Evolutionary conservation across 2,329 filamentous ascomycete genomes (phyloP), one percentile per base, ranked within the genome.

Genomic region (Colletotrichum kahawae): DNA sequence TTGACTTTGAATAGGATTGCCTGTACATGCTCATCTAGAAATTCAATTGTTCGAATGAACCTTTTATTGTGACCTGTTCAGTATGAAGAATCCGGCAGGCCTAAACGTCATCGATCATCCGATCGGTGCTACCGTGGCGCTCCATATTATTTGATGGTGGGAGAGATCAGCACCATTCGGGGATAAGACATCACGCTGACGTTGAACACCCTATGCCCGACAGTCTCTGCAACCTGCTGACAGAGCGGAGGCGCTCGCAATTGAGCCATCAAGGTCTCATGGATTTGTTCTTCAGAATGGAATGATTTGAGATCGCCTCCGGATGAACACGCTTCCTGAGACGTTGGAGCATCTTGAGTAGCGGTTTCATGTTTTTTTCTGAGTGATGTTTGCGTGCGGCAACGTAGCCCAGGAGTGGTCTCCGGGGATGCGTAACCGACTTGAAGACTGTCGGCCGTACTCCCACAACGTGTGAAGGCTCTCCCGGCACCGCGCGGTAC

Each of bases 51-150:
- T 21, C 18, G 27, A n/a, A 31, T 7, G 29, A 33, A n/a, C 27
- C 13, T 56, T 27, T 21, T 31, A 27, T 12, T 21, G n/a, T 21
- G n/a, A 51, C n/a, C 43, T 21, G n/a, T 51, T 51, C n/a, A 21
- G 6, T 27, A 48, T 62, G 8, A 33, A 31, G 8, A 16, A 6
- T n/a, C 36, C 27, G 12, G 24, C 43, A 7, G 48, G 48, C 5
- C 10, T 10, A 9, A 34, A 67, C 68, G 72, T 75, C 72, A 72
- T 75, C 64, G 72, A 75, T 72, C 62, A 54, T 36, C 54, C 66
- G 36, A 38, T 65, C 34, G 18, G 60, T 66, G 60, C 48, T 43
- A 24, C 33, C 18, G 24, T 14, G 29, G 18, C 6, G 68, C 56
- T 43, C 54, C 72, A 43, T 59, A 67, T 43, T 59, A 67, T 34